Evolutionary conservation across 1,139 yeast species (phyloP), one percentile per base, ranked within the genome.

Genomic region (Waltiozyma solani): DNA sequence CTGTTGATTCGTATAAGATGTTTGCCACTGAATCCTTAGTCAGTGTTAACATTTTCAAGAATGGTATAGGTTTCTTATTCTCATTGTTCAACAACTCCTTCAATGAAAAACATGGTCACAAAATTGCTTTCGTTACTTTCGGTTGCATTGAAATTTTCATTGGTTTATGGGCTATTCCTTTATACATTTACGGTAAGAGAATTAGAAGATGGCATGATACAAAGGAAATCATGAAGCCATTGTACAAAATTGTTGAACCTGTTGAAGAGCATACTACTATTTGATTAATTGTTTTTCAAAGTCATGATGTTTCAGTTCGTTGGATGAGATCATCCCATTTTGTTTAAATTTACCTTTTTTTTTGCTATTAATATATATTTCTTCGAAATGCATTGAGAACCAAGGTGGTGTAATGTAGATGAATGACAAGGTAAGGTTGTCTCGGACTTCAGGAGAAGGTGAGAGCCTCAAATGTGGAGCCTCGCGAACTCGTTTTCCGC

Each of bases 1-100:
- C 76, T 2, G 78, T 76, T 19, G 83, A 76, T 52, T 67, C 73
- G 7, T 75, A 76, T 55, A 70, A 69, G 44, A 62, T 69, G 63
- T 74, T 68, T 60, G 79, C 83, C 0, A 68, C 76, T 9, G 83
- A 76, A 52, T 66, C 76, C 1, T 62, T 76, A 37, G 83, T 76
- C 4, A 78, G 11, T 62, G 75, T 41, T 75, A 34, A 76, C 52
- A 61, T 76, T 39, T 56, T 66, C 40, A 76, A 76, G 52, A 76
- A 76, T 49, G 55, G 71, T 8, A 41, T 76, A 23, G 82, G 82
- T 7, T 74, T 76, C 49, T 54, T 68, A 13, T 76, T 76, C 50
- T 73, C 81, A 2, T 60, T 76, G 26, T 76, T 76, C 56, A 77
- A 73, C 48, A 74, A 70, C 38, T 52, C 59, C 19, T 74, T 72